Percentiles rank a stretch among this genome's conserved stretches.
These are phyloP conservation scores for Athelia psychrophila DNA, from an alignment of 1,284 basidiomycete genomes.

Conservation along the genomic window DNA sequence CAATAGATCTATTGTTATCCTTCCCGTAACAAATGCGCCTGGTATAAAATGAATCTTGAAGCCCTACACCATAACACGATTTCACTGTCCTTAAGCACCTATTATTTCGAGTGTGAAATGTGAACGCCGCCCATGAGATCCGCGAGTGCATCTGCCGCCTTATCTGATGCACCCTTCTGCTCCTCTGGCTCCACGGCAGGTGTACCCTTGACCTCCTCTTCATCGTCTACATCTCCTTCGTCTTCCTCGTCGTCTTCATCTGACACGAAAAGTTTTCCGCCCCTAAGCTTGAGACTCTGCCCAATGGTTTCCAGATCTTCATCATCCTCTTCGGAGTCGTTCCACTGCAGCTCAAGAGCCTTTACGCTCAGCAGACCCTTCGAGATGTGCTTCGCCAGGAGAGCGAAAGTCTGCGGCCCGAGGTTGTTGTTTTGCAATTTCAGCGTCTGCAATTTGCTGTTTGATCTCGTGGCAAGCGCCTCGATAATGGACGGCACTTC, in stretches of 20 bases:
- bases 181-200: too few species aligned
- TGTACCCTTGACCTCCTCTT: conserved; percentile 29
- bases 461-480: conserved; percentile 69
- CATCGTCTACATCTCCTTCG: conserved; percentile 65
- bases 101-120: conserved; percentile 28
- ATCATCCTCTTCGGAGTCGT: conserved; percentile 82
- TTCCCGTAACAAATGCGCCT: too few species aligned
- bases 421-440: conserved; percentile 92
- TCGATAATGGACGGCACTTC: conserved; percentile 64
- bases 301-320: conserved; percentile 67
- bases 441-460: conserved; percentile 71
- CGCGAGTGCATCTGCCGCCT: conserved; percentile 50
- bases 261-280: conserved; percentile 52
- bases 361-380: conserved; percentile 57
- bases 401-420: conserved; percentile 63
- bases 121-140: conserved; percentile 56
- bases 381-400: conserved; percentile 67
- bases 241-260: conserved; percentile 83
- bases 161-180: background rate
- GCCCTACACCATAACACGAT: too few species aligned
- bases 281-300: conserved; percentile 66
- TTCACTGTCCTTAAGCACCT: too few species aligned
- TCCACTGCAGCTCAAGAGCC: conserved; percentile 83
- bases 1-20: too few species aligned
- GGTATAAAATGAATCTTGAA: too few species aligned